Evolutionary conservation across 2,329 filamentous ascomycete species (phyloP), one percentile per base, ranked within the genome.

Genomic region (Colletotrichum viniferum): DNA sequence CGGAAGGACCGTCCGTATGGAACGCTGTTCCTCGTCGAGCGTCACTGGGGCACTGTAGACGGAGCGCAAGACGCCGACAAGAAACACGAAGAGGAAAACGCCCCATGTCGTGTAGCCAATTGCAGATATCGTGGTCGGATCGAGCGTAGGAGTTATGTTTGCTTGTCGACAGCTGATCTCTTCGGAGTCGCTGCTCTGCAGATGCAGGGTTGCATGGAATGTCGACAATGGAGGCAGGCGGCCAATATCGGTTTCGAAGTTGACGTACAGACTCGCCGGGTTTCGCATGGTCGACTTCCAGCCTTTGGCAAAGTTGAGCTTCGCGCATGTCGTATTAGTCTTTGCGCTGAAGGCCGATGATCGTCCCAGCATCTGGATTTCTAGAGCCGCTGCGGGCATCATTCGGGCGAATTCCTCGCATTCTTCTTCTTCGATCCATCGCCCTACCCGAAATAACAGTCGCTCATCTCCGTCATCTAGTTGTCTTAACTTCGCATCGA

Each of bases 81-180:
- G 21, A 3, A 79, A 72, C 16, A 80, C 73, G 58, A 78, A 78
- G n/a, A 76, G 21, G 52, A 80, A 76, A 2, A 80, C 68, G 52
- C 69, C 38, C 58, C 76, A 68, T 8, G 78, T 73, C 7, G 60
- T 68, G 64, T 74, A 80, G 21, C 67, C 71, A 14, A 80, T 43
- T 9, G 71, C 38, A 4, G 67, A 72, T 16, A 61, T 71, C 2
- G 67, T 55, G 18, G 70, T 34, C 26, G 74, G 43, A 28, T 60
- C 28, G 18, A 77, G 56, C 16, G 71, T 67, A 12, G 78, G 78
- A 16, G 77, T 78, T 30, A 79, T 73, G 61, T 78, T 71, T 10
- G 77, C 76, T 58, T 77, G 58, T 13, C 75, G 26, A 32, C 78
- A 78, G 58, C 67, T 74, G 18, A 68, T 36, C 6, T 67, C 66